Conservation (phyloP, 768 basidiomycete species). For the Tubosaeta brunneosetosa region DNA sequence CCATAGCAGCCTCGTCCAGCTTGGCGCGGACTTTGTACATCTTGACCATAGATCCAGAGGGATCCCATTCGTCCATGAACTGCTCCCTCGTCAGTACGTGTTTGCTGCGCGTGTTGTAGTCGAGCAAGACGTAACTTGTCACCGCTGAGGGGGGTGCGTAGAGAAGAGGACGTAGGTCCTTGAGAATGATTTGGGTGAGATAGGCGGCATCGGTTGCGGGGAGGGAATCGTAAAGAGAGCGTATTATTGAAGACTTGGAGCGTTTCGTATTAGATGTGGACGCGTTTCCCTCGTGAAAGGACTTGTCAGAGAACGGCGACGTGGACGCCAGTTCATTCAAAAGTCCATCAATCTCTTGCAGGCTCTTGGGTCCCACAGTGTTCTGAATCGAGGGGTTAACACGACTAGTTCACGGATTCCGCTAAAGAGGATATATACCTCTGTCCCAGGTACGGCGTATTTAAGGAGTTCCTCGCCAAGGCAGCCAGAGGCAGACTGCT, state of each 20-base stretch:
- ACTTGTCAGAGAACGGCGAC: slow-evolving; percentile 54
- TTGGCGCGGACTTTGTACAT: slow-evolving; percentile 53
- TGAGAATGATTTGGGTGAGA: slow-evolving; percentile 83
- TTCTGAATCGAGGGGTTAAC: slow-evolving; percentile 16
- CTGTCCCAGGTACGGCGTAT: slow-evolving; percentile 33
- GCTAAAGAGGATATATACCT: slow-evolving; percentile 21
- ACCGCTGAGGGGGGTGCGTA: slow-evolving; percentile 54
- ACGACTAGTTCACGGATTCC: not conserved
- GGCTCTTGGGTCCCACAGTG: slow-evolving; percentile 31
- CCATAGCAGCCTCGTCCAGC: slow-evolving; percentile 52
- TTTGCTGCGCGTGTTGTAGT: slow-evolving; percentile 55
- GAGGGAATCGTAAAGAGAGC: slow-evolving; percentile 54
- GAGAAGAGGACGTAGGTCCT: slow-evolving; percentile 76
- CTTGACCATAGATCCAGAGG: slow-evolving; percentile 45
- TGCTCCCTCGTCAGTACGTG: slow-evolving; percentile 51
- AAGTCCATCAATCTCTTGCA: slow-evolving; percentile 54
- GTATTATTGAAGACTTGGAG: slow-evolving; percentile 38
- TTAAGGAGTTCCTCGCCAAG: slow-evolving; percentile 62
- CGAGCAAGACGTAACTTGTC: slow-evolving; percentile 45
- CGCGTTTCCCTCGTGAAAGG: slow-evolving; percentile 35
- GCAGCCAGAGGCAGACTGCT: slow-evolving; percentile 51
- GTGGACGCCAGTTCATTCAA: slow-evolving; percentile 71
- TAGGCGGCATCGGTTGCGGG: slow-evolving; percentile 61
- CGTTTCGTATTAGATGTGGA: slow-evolving; percentile 30
- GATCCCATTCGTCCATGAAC: slow-evolving; percentile 74